Evolutionary conservation across 805 yeast species (phyloP), one percentile per base, ranked within the genome.

Genomic region (Wickerhamomyces chambardii): DNA sequence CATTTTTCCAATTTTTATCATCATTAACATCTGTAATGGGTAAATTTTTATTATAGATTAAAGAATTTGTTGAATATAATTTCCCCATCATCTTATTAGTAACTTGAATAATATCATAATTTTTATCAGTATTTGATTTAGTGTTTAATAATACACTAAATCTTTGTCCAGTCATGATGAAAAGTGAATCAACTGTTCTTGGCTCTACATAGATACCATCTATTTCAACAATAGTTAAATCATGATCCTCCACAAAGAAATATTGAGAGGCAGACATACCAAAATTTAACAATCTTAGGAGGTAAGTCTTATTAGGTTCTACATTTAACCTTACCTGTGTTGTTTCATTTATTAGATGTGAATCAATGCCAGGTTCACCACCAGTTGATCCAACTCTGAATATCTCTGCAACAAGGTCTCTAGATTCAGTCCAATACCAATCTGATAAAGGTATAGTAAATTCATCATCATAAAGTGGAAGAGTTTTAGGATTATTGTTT

Each of bases 131-230:
- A 52, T 65, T 58, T 8, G 73, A 58, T 52, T 46, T 55, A 42
- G 85, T 68, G 25, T 61, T 67, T 17, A 84, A 48, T 33, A 83
- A 53, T 2, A 82, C 75, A 10, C 84, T 70, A 50, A 76, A 75
- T 46, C 95, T 64, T 59, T 86, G 95, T 3, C 90, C 95, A 6
- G 80, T 86, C 1, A 87, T 74, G 22, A 75, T 38, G 38, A 66
- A 63, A n/a, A 75, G 37, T 27, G 74, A 61, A 15, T 64, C 67
- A 2, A 71, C 66, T 27, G 58, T 61, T 38, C 55, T 56, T 15
- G 75, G 75, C 36, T 70, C 66, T 3, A 75, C 72, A 33, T 64
- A 54, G 11, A 73, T 64, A 21, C 84, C 83, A 47, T 77, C 84
- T 26, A 71, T 63, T 48, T 75, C 84, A 26, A 77, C 68, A 5